Base-by-base conservation (phyloP, 108 stramenopile species). In the Cylindrotheca closterium region DNA sequence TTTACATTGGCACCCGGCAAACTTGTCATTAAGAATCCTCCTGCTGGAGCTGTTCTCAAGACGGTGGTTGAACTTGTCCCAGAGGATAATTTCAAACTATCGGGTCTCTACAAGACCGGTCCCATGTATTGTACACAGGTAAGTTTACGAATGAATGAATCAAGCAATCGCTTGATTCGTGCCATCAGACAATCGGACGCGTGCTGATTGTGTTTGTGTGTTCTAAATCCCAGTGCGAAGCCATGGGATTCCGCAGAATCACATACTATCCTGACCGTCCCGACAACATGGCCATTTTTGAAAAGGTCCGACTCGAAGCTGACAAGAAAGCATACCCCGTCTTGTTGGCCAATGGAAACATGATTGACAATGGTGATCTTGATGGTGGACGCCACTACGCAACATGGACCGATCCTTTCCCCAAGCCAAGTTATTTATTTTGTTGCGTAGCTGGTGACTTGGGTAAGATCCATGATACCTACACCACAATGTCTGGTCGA, bases 341-440 rank as follows among this genome's bases (percentile, higher is more conserved):
- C 2, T 63, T 99, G 34, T 74, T 99, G 24, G 76, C 82, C 42
- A 99, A 99, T 69, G 97, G 98, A 26, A 99, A 98, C 76, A 61
- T 82, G 26, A 54, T 97, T 19, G 94, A 86, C 27, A 29, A 77
- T 27, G 83, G 93, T 2, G 50, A 58, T 3, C 68, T 63, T 0
- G 82, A 75, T 18, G 57, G 67, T 27, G 77, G 70, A 24, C 84
- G 80, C 10, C 94, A 95, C 51, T 97, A 54, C 67, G 93, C 96
- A 1, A 58, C 83, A 1, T 98, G 96, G 96, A 78, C 77, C 47
- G 96, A 98, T 85, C 98, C 98, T 1, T 96, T 84, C 53, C 96
- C 93, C 24, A 98, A 98, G 74, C 98, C 98, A 1, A 78, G 73
- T 45, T 99, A 99, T 71, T 74, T 99, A 22, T 99, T 99, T 77